Conservation (phyloP, 176 grass and related monocot genomes). For the Musa beccarii region DNA sequence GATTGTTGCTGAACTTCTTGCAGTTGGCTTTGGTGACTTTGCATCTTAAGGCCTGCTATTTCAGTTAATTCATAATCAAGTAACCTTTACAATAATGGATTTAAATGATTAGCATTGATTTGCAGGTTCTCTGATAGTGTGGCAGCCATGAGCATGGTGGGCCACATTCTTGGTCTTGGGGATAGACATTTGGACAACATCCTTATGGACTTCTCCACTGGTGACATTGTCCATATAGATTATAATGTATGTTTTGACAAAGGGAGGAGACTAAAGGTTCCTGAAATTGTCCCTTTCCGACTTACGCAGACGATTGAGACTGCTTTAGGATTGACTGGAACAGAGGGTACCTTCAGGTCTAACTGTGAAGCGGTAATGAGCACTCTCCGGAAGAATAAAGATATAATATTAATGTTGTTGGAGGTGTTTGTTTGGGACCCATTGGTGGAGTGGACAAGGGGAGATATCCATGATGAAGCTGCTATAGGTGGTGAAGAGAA, state of each 20-base stretch:
- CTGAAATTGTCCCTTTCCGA: constrained; percentile 97
- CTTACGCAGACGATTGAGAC: constrained; percentile 93
- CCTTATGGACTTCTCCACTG: constrained; percentile 84
- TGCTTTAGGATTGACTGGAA: constrained; percentile 80
- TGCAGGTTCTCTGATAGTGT: constrained; percentile 89
- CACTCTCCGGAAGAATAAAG: constrained; percentile 76
- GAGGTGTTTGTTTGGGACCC: constrained; percentile 98
- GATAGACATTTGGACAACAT: constrained; percentile 98
- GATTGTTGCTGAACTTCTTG: not conserved
- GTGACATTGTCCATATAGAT: constrained; percentile 95
- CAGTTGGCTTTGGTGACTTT: not conserved
- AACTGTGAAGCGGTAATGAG: constrained; percentile 76
- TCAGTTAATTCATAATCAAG: not conserved
- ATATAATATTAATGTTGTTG: constrained; percentile 93
- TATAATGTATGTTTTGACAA: constrained; percentile 99
- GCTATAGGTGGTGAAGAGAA: constrained; percentile 93
- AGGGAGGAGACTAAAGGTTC: constrained; percentile 91
- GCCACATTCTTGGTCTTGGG: constrained; percentile 85
- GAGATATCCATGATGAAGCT: constrained; percentile 88
- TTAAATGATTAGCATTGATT: constrained; percentile 8
- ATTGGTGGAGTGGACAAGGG: constrained; percentile 84
- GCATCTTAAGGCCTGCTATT: not conserved
- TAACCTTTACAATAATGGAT: not conserved
- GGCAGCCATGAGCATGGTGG: constrained; percentile 93
- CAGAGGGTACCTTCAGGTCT: constrained; percentile 75